A percentile compares a stretch with the other conserved stretches of the same genome.
Conservation (phyloP, 2,329 filamentous ascomycete species). For the Fusarium sp. region DNA sequence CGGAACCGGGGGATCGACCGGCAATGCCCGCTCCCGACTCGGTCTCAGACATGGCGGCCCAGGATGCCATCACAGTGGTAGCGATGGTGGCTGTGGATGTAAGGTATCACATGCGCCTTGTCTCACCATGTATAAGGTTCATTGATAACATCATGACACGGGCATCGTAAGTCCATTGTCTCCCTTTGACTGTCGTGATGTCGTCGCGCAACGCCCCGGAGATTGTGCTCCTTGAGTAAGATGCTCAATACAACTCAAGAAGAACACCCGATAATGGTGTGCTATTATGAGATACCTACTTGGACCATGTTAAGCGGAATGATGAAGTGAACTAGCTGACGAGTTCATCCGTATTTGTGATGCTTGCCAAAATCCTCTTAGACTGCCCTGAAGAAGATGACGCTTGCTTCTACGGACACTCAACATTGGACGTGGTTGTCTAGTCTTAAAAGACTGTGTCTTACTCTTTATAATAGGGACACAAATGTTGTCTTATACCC, state of each 20-base stretch:
- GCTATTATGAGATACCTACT: background rate
- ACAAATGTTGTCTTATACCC: fast-evolving
- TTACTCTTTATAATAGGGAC: too few relatives aligned
- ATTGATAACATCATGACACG: background rate
- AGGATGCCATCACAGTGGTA: background rate
- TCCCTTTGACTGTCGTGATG: background rate
- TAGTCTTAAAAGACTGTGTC: background rate
- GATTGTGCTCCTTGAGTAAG: background rate
- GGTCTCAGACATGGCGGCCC: constrained; percentile 11
- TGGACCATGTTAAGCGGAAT: too few relatives aligned
- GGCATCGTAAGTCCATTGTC: background rate
- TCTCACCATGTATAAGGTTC: background rate
- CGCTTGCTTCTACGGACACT: fast-evolving
- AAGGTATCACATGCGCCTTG: background rate
- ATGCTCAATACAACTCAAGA: background rate
- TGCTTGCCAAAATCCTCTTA: background rate
- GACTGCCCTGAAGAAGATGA: background rate
- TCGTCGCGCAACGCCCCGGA: background rate
- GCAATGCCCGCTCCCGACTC: constrained; percentile 23
- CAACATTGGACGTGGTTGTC: fast-evolving
- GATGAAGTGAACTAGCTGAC: too few relatives aligned
- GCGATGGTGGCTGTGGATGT: background rate
- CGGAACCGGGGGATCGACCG: constrained; percentile 24
- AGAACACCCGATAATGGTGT: background rate
- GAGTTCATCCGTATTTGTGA: background rate